phyloP scores from a whole-genome alignment of 768 basidiomycete species.

The Hygrophorus pudorinus region DNA sequence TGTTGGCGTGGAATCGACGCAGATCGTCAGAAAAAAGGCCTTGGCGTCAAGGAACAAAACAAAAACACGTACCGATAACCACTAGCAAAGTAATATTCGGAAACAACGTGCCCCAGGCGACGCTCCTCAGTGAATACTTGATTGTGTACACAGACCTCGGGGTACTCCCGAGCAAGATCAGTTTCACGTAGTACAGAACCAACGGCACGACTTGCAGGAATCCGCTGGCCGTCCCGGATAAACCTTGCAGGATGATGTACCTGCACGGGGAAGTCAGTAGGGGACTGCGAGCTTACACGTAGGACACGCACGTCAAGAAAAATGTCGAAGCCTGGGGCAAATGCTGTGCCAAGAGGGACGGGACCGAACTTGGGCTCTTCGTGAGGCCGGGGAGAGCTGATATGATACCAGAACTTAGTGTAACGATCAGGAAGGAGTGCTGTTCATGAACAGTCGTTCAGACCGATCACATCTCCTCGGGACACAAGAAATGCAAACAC shows the following conservation, averaged over 20 bases:
- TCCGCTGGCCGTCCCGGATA: conserved; percentile 69
- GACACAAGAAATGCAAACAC: conserved; percentile 23
- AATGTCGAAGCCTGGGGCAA: conserved; percentile 81
- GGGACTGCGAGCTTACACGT: neutral
- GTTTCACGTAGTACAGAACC: conserved; percentile 82
- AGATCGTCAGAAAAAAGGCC: neutral
- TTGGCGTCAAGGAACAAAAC: neutral
- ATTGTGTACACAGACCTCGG: conserved; percentile 78
- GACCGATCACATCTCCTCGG: neutral
- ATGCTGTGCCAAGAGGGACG: conserved; percentile 62
- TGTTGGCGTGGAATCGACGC: neutral
- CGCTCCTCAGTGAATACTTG: conserved; percentile 61
- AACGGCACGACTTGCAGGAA: conserved; percentile 73
- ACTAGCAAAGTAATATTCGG: conserved; percentile 64
- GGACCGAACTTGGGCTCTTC: conserved; percentile 59
- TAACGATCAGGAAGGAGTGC: conserved; percentile 92
- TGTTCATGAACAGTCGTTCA: conserved; percentile 22
- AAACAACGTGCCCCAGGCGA: conserved; percentile 73
- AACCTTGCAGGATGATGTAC: conserved; percentile 72
- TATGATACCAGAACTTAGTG: conserved; percentile 76
- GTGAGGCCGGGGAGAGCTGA: conserved; percentile 54
- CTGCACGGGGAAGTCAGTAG: conserved; percentile 21
- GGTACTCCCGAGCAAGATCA: conserved; percentile 80
- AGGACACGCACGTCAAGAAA: conserved; percentile 64
- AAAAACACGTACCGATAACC: conserved; percentile 58